Evolutionary conservation across 345 rosid genomes (phyloP).

Genomic region (Eucalyptus fibrosa): DNA sequence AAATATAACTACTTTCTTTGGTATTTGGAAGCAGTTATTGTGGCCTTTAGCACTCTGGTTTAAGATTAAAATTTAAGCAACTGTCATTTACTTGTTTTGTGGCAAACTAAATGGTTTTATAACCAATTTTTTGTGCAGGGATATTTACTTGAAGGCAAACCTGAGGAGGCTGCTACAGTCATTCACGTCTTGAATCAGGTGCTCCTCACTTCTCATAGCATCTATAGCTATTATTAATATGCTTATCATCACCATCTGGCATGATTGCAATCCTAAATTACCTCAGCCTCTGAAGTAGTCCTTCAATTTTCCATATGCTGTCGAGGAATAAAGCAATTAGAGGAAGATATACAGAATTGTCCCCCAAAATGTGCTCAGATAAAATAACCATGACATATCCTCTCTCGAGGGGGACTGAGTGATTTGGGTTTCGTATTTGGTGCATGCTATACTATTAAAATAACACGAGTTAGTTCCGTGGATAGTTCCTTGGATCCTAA

Average conservation of each 20-base stretch:
- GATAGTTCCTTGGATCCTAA: too few species aligned
- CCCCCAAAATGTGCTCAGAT: background rate
- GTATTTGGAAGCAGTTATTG: background rate
- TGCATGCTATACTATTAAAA: too few species aligned
- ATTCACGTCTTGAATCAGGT: conserved; percentile 56
- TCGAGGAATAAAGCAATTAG: background rate
- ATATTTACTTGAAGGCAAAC: too few species aligned
- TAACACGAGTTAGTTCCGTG: too few species aligned
- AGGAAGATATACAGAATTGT: background rate
- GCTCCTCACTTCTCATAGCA: background rate
- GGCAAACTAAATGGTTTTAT: too few species aligned
- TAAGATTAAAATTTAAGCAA: background rate
- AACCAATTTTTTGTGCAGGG: too few species aligned
- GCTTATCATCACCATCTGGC: background rate
- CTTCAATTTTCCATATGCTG: background rate
- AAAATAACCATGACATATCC: background rate
- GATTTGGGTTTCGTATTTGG: too few species aligned
- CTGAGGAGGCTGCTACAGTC: conserved; percentile 42
- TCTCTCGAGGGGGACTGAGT: too few species aligned
- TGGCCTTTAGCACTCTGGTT: background rate
- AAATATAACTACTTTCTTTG: background rate
- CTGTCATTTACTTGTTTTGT: background rate
- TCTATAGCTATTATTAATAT: background rate
- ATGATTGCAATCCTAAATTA: background rate
- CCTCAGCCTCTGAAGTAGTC: background rate